Conservation (phyloP, 306 rosid species). For the Rosa multiflora region DNA sequence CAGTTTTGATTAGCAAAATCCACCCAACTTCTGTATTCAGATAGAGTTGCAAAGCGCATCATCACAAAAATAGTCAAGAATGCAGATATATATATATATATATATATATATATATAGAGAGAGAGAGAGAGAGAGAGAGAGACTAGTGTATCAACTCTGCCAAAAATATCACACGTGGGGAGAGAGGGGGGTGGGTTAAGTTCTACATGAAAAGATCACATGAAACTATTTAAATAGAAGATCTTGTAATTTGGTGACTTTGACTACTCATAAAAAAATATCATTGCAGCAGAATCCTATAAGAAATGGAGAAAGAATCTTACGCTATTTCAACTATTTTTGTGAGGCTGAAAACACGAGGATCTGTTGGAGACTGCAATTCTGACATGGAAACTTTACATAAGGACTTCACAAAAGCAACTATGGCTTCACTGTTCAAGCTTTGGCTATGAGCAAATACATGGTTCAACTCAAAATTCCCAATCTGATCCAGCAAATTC, state of each 20-base stretch:
- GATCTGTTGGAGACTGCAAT: conserved; percentile 98
- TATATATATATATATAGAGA: neutral
- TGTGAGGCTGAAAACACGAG: conserved; percentile 98
- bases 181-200: neutral
- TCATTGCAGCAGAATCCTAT: neutral
- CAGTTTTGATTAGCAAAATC: conserved; percentile 25
- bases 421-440: conserved; percentile 97
- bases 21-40: conserved; percentile 7
- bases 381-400: conserved; percentile 91
- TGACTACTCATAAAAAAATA: neutral
- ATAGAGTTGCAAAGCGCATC: conserved; percentile 11
- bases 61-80: conserved; percentile 13
- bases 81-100: neutral
- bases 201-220: neutral
- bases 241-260: neutral
- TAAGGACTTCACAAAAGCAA: conserved; percentile 93
- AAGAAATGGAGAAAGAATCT: conserved; percentile 34
- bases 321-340: conserved; percentile 98
- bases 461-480: conserved; percentile 95
- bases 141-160: neutral
- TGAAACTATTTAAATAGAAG: neutral
- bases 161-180: neutral
- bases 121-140: neutral
- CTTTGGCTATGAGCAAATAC: conserved; percentile 99
- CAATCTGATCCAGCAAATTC: conserved; percentile 95